Conservation (phyloP, 2,329 filamentous ascomycete species). For the Talaromyces sp. region DNA sequence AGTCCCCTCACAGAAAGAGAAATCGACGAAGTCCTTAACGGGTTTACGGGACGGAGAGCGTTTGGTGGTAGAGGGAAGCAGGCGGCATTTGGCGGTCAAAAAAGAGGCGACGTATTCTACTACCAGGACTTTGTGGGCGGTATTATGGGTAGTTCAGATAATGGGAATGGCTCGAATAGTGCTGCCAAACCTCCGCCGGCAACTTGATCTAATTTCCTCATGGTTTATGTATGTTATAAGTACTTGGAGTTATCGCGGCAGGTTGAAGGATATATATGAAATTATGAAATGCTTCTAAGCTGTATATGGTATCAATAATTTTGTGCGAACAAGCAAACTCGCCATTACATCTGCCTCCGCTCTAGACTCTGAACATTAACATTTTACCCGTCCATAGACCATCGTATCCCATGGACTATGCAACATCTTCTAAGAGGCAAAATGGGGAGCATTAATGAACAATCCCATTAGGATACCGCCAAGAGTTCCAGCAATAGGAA, state of each 20-base stretch:
- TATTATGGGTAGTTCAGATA: slow-evolving; percentile 54
- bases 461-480: slow-evolving; percentile 17
- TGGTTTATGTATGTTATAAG: neutral
- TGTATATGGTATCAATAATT: slow-evolving; percentile 2
- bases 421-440: neutral
- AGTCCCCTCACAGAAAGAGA: slow-evolving; percentile 65
- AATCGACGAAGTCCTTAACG: slow-evolving; percentile 80
- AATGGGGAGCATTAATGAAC: slow-evolving; percentile 17
- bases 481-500: slow-evolving; percentile 55
- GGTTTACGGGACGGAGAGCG: slow-evolving; percentile 78
- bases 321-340: neutral
- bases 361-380: neutral
- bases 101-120: slow-evolving; percentile 82
- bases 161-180: slow-evolving; percentile 24
- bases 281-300: neutral
- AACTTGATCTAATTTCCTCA: neutral
- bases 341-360: neutral
- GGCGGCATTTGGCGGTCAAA: slow-evolving; percentile 52
- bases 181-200: slow-evolving; percentile 5
- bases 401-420: neutral
- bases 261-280: slow-evolving; percentile 1
- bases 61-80: slow-evolving; percentile 61
- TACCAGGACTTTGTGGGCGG: slow-evolving; percentile 88
- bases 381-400: neutral
- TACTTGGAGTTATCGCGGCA: neutral